Conservation (phyloP, 306 rosid genomes). For the Cucurbita maxima region DNA sequence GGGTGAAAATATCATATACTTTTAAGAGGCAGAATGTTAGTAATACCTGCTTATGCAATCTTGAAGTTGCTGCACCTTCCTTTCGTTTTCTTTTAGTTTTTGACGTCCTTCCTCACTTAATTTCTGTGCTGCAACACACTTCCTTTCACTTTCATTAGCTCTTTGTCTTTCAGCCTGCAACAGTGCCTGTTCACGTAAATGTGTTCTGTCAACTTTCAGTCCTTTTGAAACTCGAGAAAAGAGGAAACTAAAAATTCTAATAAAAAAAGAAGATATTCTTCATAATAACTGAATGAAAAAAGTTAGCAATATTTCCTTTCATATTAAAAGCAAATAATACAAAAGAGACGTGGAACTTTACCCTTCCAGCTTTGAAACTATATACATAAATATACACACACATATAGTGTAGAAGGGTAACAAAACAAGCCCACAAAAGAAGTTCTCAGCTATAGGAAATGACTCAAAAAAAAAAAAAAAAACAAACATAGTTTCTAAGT, state of each 20-base stretch:
- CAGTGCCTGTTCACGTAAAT: conserved; percentile 35
- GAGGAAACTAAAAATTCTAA: not conserved
- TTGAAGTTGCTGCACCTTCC: conserved; percentile 65
- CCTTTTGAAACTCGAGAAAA: conserved; percentile 2
- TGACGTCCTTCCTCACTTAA: conserved; percentile 39
- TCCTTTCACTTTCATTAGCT: conserved; percentile 57
- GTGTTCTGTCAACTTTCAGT: not conserved
- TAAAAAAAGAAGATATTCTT: not conserved
- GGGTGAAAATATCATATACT: conserved; percentile 10
- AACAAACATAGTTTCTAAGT: too few relatives aligned
- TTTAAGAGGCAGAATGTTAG: conserved; percentile 21
- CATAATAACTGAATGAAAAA: not conserved
- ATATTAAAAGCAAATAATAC: not conserved
- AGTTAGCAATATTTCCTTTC: not conserved
- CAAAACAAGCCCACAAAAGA: not conserved
- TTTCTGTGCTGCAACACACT: conserved; percentile 41
- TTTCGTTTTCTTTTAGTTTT: conserved; percentile 58
- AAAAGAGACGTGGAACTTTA: not conserved
- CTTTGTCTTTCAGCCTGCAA: conserved; percentile 52
- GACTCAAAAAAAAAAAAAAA: not conserved
- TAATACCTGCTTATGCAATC: conserved; percentile 82
- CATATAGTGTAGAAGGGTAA: too few relatives aligned
- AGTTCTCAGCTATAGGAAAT: not conserved
- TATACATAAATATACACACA: too few relatives aligned
- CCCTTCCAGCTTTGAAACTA: not conserved